phyloP scores from a whole-genome alignment of 2,329 filamentous ascomycete species.

The Cordyceps tenuipes region DNA sequence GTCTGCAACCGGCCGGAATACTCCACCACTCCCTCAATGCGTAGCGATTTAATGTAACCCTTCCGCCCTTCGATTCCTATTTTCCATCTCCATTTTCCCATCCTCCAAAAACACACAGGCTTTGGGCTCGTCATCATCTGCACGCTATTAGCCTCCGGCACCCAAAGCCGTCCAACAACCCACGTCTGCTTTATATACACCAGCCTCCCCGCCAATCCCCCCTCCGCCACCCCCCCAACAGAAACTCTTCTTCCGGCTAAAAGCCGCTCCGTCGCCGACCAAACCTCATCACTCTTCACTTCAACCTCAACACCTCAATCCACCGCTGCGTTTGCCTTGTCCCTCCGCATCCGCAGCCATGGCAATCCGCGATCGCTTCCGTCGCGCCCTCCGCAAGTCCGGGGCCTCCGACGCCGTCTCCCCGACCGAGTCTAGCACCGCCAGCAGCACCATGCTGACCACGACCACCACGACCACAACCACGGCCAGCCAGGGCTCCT shows the following conservation, averaged over 20 bases:
- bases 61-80: background rate
- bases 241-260: background rate
- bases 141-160: background rate
- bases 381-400: slow-evolving; percentile 32
- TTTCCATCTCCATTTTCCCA: background rate
- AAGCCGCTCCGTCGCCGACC: background rate
- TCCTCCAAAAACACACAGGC: background rate
- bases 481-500: slow-evolving; percentile 15
- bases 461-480: slow-evolving; percentile 19
- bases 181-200: background rate
- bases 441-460: too few species aligned
- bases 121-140: background rate
- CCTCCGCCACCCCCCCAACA: background rate
- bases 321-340: background rate
- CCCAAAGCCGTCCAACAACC: slow-evolving; percentile 4
- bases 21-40: background rate
- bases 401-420: slow-evolving; percentile 24
- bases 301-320: background rate
- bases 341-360: slow-evolving; percentile 22
- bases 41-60: background rate
- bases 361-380: slow-evolving; percentile 35
- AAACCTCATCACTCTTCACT: background rate
- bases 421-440: slow-evolving; percentile 23
- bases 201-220: background rate
- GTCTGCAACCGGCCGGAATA: background rate